Percentiles rank a stretch among this genome's conserved stretches.
Evolutionary conservation across 2,329 filamentous ascomycete genomes (phyloP).

Genomic region (Colletotrichum trifolii): DNA sequence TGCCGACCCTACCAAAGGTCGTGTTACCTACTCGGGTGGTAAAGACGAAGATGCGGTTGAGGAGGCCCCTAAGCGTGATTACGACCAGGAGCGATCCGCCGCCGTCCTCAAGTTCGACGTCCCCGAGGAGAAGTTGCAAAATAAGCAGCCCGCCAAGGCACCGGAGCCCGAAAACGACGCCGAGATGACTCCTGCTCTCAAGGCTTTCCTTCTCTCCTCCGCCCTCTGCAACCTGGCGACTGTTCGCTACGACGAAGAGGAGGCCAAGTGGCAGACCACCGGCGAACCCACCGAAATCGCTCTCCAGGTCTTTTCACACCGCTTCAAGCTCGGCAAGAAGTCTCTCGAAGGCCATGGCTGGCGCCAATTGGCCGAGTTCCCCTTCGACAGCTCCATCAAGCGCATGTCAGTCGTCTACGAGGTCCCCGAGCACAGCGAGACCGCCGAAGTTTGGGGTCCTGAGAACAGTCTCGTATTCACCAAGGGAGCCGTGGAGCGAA

Average conservation of each 20-base stretch:
- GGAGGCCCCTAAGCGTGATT: slow-evolving; percentile 59
- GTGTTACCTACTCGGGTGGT: slow-evolving; percentile 57
- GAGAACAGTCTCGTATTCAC: slow-evolving; percentile 66
- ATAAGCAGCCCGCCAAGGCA: slow-evolving; percentile 45
- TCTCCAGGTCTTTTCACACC: slow-evolving; percentile 78
- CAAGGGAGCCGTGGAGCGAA: slow-evolving; percentile 71
- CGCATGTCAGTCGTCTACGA: slow-evolving; percentile 83
- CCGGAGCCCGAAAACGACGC: slow-evolving; percentile 50
- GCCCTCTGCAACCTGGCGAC: slow-evolving; percentile 75
- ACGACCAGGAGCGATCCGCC: slow-evolving; percentile 68
- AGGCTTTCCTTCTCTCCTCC: slow-evolving; percentile 64
- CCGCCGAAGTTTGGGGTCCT: slow-evolving; percentile 50
- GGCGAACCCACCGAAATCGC: slow-evolving; percentile 82
- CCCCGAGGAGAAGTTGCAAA: slow-evolving; percentile 63
- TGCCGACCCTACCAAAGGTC: slow-evolving; percentile 69
- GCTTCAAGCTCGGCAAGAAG: slow-evolving; percentile 71
- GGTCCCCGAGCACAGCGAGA: slow-evolving; percentile 51
- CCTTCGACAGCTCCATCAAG: slow-evolving; percentile 84
- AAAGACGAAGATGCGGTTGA: slow-evolving; percentile 50
- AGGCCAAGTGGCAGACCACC: slow-evolving; percentile 71
- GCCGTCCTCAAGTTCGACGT: slow-evolving; percentile 72
- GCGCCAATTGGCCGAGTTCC: slow-evolving; percentile 76
- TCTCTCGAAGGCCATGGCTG: slow-evolving; percentile 63
- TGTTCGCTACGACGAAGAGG: slow-evolving; percentile 64
- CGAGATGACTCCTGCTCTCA: slow-evolving; percentile 61